Conservation (phyloP, 1,284 basidiomycete genomes). For the Trichosporon ovoides region DNA sequence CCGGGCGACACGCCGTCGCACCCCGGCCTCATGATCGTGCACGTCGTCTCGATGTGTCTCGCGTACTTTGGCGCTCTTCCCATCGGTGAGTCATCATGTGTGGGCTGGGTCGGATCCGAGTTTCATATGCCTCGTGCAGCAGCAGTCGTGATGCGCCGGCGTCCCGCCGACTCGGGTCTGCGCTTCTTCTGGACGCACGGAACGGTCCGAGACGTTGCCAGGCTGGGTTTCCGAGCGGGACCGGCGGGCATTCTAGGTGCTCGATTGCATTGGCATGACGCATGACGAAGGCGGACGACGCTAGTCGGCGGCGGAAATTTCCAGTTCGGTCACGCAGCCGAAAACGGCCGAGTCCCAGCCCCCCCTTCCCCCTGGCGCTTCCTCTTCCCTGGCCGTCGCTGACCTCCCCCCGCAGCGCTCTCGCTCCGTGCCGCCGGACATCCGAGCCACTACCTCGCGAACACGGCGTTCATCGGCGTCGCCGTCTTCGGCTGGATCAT, state of each 20-base stretch:
- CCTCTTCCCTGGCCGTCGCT: background rate
- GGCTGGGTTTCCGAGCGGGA: no score
- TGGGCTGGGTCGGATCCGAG: no score
- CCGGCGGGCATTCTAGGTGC: no score
- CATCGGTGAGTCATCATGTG: slow-evolving; percentile 26
- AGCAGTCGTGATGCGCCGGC: no score
- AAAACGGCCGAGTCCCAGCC: background rate
- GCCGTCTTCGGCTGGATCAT: slow-evolving; percentile 39
- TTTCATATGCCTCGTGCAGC: no score
- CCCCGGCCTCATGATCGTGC: slow-evolving; percentile 29
- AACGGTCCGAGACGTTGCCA: no score
- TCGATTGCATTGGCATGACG: no score
- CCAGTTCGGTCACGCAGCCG: no score
- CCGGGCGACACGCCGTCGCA: slow-evolving; percentile 30
- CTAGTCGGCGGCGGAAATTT: no score
- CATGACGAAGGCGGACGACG: no score
- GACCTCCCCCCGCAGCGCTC: slow-evolving; percentile 24
- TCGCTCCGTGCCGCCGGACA: slow-evolving; percentile 38
- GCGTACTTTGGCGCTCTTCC: slow-evolving; percentile 43
- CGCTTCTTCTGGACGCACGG: no score
- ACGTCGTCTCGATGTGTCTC: slow-evolving; percentile 28
- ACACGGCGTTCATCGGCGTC: slow-evolving; percentile 28
- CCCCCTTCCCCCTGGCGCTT: background rate
- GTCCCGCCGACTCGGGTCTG: no score
- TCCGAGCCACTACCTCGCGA: slow-evolving; percentile 36